These are phyloP conservation scores for Tardiomyces digboiensis DNA, from an alignment of 1,139 yeast genomes.

Conservation along the genomic window DNA sequence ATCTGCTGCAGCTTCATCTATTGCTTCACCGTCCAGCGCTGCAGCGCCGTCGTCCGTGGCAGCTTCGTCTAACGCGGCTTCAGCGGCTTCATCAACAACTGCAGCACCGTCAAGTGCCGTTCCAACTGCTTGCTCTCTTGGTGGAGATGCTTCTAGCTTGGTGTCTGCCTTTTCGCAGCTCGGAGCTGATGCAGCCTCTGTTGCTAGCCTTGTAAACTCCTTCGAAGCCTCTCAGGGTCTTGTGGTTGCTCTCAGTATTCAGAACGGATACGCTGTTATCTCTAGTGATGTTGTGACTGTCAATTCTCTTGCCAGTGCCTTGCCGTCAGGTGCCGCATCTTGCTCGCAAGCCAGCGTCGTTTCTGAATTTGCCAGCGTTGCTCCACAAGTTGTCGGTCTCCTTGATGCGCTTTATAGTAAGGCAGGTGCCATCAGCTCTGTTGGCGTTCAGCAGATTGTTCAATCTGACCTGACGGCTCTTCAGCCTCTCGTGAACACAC, in stretches of 20 bases:
- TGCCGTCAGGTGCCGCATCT: neutral
- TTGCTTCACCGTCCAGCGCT: conserved; percentile 1
- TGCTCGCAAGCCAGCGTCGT: neutral
- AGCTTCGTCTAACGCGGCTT: conserved; percentile 1
- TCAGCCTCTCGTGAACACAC: neutral
- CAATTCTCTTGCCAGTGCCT: neutral
- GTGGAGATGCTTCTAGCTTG: neutral
- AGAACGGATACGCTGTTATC: neutral
- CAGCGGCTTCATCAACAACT: conserved; percentile 14
- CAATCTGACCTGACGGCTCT: neutral
- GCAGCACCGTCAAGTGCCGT: neutral
- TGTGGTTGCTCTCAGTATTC: neutral
- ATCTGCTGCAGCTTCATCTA: conserved; percentile 1
- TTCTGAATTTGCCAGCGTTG: neutral
- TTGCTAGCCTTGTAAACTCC: neutral
- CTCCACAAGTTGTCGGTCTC: neutral
- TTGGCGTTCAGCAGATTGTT: neutral
- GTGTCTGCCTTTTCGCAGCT: neutral
- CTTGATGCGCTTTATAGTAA: neutral
- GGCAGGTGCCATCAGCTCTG: neutral
- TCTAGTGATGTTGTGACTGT: neutral
- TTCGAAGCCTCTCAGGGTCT: neutral
- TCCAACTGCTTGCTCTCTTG: neutral
- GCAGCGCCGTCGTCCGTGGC: conserved; percentile 1
- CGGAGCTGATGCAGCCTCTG: neutral